Conservation (phyloP, 208 protist species). For the Borovskyia barvae region DNA sequence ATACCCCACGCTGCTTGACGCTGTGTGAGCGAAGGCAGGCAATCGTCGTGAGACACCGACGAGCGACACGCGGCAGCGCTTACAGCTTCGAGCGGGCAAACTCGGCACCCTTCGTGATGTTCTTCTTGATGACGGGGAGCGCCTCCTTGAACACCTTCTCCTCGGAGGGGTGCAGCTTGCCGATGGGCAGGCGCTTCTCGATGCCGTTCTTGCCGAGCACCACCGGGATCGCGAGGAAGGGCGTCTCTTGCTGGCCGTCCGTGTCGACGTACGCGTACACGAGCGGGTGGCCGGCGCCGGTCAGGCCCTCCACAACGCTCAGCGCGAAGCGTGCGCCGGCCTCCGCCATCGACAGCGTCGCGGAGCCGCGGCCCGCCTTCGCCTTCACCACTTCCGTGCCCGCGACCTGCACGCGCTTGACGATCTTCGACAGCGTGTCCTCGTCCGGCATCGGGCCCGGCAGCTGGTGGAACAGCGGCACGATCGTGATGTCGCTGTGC, state of each 20-base stretch:
- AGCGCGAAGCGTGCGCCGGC: slow-evolving; percentile 83
- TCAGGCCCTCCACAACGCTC: slow-evolving; percentile 67
- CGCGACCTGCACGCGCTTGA: slow-evolving; percentile 91
- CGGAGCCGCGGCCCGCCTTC: slow-evolving; percentile 94
- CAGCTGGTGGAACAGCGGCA: slow-evolving; percentile 90
- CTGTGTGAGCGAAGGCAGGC: no score
- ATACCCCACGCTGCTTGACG: no score
- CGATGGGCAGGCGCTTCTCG: slow-evolving; percentile 75
- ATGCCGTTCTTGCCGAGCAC: slow-evolving; percentile 77
- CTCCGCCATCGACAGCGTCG: slow-evolving; percentile 96
- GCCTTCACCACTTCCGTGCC: slow-evolving; percentile 96
- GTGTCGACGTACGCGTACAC: slow-evolving; percentile 88
- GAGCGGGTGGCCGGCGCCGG: slow-evolving; percentile 51
- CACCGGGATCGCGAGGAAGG: slow-evolving; percentile 78
- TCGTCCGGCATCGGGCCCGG: slow-evolving; percentile 48
- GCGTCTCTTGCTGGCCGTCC: slow-evolving; percentile 53
- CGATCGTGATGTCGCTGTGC: slow-evolving; percentile 94
- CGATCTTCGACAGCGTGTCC: slow-evolving; percentile 63
- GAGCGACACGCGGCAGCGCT: neutral
- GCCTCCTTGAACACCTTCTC: slow-evolving; percentile 35
- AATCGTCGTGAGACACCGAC: no score
- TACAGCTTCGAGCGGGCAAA: slow-evolving; percentile 85
- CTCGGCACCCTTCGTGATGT: slow-evolving; percentile 68
- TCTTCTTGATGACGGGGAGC: slow-evolving; percentile 58
- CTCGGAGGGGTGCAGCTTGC: slow-evolving; percentile 42